These are phyloP conservation scores for Halteria grandinella DNA, from an alignment of 73 alveolate genomes.

Conservation along the genomic window DNA sequence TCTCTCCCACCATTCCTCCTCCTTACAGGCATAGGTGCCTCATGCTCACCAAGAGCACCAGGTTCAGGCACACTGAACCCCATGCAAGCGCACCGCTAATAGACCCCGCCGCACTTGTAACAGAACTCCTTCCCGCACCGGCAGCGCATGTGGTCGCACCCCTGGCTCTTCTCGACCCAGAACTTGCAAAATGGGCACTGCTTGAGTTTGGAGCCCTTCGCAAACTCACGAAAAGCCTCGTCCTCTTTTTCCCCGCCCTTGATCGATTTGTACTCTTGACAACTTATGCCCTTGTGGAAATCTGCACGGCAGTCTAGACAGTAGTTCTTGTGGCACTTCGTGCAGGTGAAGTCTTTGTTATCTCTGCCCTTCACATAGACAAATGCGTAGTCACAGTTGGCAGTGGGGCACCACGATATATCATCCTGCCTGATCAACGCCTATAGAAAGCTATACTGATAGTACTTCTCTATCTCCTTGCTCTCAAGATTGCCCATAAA, in stretches of 20 bases:
- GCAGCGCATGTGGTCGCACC: slow-evolving; percentile 85
- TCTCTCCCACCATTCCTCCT: too few species aligned
- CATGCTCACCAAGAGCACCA: too few species aligned
- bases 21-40: too few species aligned
- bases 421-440: slow-evolving; percentile 40
- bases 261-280: slow-evolving; percentile 57
- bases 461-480: slow-evolving; percentile 52
- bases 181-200: slow-evolving; percentile 76
- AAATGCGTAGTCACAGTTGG: slow-evolving; percentile 76
- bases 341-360: slow-evolving; percentile 64
- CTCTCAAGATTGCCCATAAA: slow-evolving; percentile 39
- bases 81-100: background rate
- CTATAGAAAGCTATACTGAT: slow-evolving; percentile 29
- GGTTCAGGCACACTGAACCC: too few species aligned
- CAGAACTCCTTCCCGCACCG: slow-evolving; percentile 77
- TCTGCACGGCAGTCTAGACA: slow-evolving; percentile 71
- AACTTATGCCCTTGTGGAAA: slow-evolving; percentile 67
- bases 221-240: slow-evolving; percentile 54
- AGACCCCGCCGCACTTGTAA: slow-evolving; percentile 72
- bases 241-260: slow-evolving; percentile 16
- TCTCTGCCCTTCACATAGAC: slow-evolving; percentile 53
- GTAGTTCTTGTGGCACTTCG: slow-evolving; percentile 71
- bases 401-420: slow-evolving; percentile 86
- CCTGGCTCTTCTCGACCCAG: slow-evolving; percentile 72
- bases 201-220: slow-evolving; percentile 63